Percentiles rank a stretch among this genome's conserved stretches.
Conservation (phyloP, 2,329 filamentous ascomycete genomes). For the Penicillium thymicola region DNA sequence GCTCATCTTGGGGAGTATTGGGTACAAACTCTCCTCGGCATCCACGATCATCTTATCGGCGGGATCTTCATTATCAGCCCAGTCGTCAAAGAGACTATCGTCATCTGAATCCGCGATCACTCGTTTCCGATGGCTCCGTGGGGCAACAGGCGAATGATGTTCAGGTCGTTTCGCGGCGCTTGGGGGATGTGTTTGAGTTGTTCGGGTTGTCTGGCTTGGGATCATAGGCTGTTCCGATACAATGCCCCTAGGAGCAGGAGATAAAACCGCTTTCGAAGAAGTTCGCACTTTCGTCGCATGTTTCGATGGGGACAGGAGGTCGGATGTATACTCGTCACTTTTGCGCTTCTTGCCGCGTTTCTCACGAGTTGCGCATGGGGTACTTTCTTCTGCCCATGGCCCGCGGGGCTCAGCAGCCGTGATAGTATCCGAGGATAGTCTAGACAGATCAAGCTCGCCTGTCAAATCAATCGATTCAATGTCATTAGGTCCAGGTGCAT, state of each 20-base stretch:
- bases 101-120: constrained; percentile 37
- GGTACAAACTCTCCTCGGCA: constrained; percentile 29
- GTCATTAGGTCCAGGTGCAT: constrained; percentile 26
- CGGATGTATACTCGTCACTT: constrained; percentile 46
- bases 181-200: constrained; percentile 4
- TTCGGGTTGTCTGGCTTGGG: constrained; percentile 6
- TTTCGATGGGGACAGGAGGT: constrained; percentile 35
- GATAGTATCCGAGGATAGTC: constrained; percentile 38
- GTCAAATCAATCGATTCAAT: constrained; percentile 49
- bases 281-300: constrained; percentile 24
- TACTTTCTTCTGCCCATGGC: constrained; percentile 46
- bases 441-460: constrained; percentile 34
- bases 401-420: constrained; percentile 41
- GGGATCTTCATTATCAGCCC: constrained; percentile 18
- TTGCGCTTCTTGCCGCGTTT: constrained; percentile 49
- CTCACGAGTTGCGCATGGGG: constrained; percentile 34
- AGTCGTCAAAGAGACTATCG: constrained; percentile 29
- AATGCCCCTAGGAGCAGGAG: background rate
- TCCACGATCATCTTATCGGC: constrained; percentile 22
- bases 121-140: constrained; percentile 8
- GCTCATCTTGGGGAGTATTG: constrained; percentile 27
- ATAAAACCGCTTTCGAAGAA: constrained; percentile 14
- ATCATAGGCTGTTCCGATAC: background rate
- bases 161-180: constrained; percentile 10
- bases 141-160: constrained; percentile 3